Percentiles rank a stretch among this genome's conserved stretches.
Conservation (phyloP, 2,329 filamentous ascomycete species). For the Microascus cirrosus region DNA sequence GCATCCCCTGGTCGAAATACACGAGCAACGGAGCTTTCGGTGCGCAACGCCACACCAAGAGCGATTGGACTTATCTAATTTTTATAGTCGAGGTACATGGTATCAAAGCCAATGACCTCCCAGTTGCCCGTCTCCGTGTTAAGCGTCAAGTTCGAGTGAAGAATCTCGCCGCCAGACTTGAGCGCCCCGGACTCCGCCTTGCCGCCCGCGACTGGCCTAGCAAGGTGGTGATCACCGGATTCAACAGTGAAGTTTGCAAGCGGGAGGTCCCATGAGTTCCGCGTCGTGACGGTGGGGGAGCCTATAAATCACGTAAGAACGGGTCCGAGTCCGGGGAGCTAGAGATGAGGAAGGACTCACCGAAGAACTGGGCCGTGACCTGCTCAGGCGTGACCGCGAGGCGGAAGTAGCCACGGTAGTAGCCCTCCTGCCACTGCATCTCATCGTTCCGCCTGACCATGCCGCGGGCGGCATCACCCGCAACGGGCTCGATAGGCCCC, state of each 20-base stretch:
- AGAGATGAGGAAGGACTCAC: constrained; percentile 13
- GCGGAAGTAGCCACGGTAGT: constrained; percentile 65
- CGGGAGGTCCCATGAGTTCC: constrained; percentile 53
- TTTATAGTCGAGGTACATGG: constrained; percentile 9
- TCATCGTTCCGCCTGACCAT: constrained; percentile 43
- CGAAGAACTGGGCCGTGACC: constrained; percentile 55
- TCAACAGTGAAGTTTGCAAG: constrained; percentile 61
- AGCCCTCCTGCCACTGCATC: constrained; percentile 62
- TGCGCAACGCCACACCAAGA: no score
- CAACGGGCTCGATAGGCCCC: constrained; percentile 43
- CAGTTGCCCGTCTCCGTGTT: constrained; percentile 13
- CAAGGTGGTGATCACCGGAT: constrained; percentile 47
- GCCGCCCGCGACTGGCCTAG: constrained; percentile 28
- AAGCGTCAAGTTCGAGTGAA: constrained; percentile 40
- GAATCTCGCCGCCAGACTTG: constrained; percentile 24
- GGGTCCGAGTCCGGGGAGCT: no score
- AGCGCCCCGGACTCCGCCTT: constrained; percentile 42
- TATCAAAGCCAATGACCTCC: constrained; percentile 13
- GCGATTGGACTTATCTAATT: no score
- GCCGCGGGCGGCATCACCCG: constrained; percentile 31
- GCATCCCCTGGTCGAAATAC: no score
- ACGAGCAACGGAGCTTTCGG: no score
- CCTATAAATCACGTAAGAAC: constrained; percentile 9
- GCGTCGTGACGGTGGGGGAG: constrained; percentile 41
- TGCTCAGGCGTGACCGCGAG: constrained; percentile 44